Conservation (phyloP, 164 flowering plant genomes). For the Umbellularia californica region DNA sequence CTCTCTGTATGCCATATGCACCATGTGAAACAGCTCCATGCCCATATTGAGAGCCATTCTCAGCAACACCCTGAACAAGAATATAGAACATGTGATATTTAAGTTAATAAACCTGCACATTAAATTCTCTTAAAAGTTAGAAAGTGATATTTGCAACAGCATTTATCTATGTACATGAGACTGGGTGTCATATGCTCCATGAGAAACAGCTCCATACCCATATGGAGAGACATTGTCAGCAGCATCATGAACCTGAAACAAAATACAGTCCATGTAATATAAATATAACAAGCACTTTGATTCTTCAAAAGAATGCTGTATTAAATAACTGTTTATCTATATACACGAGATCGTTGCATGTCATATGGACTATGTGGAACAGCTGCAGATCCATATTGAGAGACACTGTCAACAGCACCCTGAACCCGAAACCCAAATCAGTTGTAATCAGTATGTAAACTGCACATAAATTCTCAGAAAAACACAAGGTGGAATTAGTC, state of each 20-base stretch:
- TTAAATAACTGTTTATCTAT: slow-evolving; percentile 10
- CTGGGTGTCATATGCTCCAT: slow-evolving; percentile 1
- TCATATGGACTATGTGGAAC: slow-evolving; percentile 18
- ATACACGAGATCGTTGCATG: slow-evolving; percentile 18
- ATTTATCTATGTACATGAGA: slow-evolving; percentile 12
- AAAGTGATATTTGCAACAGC: slow-evolving; percentile 9
- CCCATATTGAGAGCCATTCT: slow-evolving; percentile 17
- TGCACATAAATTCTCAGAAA: not conserved
- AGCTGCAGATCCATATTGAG: slow-evolving; percentile 20
- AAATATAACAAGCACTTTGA: not conserved
- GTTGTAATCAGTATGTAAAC: not conserved
- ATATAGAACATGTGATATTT: not conserved
- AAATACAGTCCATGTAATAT: not conserved
- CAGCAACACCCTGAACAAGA: slow-evolving; percentile 27
- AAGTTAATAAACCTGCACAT: not conserved
- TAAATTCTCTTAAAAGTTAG: not conserved
- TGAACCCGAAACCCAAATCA: slow-evolving; percentile 24
- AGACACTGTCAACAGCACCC: slow-evolving; percentile 16
- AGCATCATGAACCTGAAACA: slow-evolving; percentile 26
- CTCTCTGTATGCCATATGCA: slow-evolving; percentile 21
- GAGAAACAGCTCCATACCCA: slow-evolving; percentile 16
- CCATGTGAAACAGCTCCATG: slow-evolving; percentile 19
- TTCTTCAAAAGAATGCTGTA: too few species aligned
- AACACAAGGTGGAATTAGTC: too few species aligned
- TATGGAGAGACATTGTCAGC: slow-evolving; percentile 17